A percentile compares a stretch with the other conserved stretches of the same genome.
These are phyloP conservation scores for Xylariaceae sp. DNA, from an alignment of 2,329 filamentous ascomycete genomes.

Conservation along the genomic window DNA sequence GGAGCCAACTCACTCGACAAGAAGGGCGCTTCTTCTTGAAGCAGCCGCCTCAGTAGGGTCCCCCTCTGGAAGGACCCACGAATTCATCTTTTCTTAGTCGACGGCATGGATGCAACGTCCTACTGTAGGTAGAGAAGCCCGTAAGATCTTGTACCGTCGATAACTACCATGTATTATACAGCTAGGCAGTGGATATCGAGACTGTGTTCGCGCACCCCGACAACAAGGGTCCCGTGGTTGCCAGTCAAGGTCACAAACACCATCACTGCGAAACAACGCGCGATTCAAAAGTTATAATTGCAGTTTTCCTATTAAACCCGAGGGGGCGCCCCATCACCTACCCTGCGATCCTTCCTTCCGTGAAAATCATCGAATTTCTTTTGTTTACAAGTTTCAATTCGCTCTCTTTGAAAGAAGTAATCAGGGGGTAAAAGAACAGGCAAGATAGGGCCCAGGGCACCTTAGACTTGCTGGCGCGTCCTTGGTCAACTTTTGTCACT, in stretches of 20 bases:
- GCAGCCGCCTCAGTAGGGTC: conserved; percentile 2
- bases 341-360: neutral
- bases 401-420: neutral
- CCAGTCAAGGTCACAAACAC: conserved; percentile 16
- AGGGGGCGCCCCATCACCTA: conserved; percentile 8
- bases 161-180: neutral
- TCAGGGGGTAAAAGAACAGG: neutral
- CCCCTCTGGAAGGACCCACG: conserved; percentile 7
- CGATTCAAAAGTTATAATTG: conserved; percentile 4
- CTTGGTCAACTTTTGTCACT: conserved; percentile 17
- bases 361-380: conserved; percentile 13
- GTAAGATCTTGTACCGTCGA: neutral
- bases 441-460: conserved; percentile 14
- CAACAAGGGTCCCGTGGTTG: conserved; percentile 24
- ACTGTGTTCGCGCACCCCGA: conserved; percentile 18
- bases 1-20: conserved; percentile 13
- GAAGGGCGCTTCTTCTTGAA: conserved; percentile 1
- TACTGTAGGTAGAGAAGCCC: conserved; percentile 4
- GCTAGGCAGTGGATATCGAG: conserved; percentile 24
- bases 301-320: conserved; percentile 14
- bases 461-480: conserved; percentile 19
- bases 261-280: conserved; percentile 25
- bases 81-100: conserved; percentile 17
- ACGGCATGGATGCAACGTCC: conserved; percentile 7
- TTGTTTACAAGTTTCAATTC: conserved; percentile 11